Percentiles rank a stretch among this genome's conserved stretches.
Evolutionary conservation across 768 basidiomycete genomes (phyloP).

Genomic region (Suillus discolor): DNA sequence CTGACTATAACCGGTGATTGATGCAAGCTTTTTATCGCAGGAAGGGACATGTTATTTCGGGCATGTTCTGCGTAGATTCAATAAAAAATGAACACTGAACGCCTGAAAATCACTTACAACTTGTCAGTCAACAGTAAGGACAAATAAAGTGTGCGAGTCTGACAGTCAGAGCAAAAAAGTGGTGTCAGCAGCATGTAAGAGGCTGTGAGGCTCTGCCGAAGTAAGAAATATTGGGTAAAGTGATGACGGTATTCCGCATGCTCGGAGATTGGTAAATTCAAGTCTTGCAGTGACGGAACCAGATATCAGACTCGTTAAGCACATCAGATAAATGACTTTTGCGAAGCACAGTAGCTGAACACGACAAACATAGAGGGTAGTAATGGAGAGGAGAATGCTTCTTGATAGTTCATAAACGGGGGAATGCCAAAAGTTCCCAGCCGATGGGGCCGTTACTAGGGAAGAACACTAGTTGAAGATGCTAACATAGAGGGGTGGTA

Average conservation of each 20-base stretch:
- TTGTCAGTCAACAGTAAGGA: neutral
- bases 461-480: constrained; percentile 45
- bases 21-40: too few species aligned
- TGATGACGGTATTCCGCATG: neutral
- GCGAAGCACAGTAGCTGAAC: constrained; percentile 76
- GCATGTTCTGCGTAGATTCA: too few species aligned
- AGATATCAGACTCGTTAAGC: constrained; percentile 88
- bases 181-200: neutral
- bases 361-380: too few species aligned
- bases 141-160: neutral
- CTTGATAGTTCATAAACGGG: too few species aligned
- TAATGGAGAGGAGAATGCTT: too few species aligned
- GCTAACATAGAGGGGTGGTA: neutral
- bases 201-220: neutral
- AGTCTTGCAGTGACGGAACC: constrained; percentile 93
- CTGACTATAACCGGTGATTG: too few species aligned
- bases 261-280: constrained; percentile 52
- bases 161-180: neutral
- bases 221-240: neutral
- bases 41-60: too few species aligned
- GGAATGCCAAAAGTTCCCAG: too few species aligned
- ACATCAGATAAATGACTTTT: constrained; percentile 64
- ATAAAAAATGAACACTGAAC: neutral
- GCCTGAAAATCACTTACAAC: neutral
- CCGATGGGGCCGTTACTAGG: too few species aligned